A percentile compares a stretch with the other conserved stretches of the same genome.
phyloP scores from a whole-genome alignment of 306 rosid genomes.

The Fagus crenata region DNA sequence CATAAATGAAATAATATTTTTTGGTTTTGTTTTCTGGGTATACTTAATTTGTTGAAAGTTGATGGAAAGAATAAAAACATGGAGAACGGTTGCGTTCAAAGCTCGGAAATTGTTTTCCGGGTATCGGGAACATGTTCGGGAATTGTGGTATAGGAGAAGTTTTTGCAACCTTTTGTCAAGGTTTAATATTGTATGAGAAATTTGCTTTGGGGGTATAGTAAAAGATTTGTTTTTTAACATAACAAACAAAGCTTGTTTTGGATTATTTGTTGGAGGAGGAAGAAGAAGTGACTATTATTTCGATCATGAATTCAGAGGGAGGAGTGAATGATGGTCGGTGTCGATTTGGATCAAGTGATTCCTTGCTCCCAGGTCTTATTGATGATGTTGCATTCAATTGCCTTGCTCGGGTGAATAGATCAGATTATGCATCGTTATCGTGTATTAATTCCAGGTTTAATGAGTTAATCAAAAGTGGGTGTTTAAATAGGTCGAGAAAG shows the following conservation, averaged over 20 bases:
- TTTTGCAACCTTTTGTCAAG: constrained; percentile 30
- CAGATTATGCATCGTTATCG: constrained; percentile 57
- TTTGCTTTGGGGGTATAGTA: constrained; percentile 36
- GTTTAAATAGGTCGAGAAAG: constrained; percentile 67
- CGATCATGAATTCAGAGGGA: constrained; percentile 38
- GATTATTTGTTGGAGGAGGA: constrained; percentile 41
- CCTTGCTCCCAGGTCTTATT: constrained; percentile 76
- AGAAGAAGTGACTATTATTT: constrained; percentile 39
- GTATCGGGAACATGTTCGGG: constrained; percentile 24
- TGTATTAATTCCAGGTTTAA: constrained; percentile 66
- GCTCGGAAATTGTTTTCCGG: constrained; percentile 39
- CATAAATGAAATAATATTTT: not conserved
- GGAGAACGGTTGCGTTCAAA: constrained; percentile 48
- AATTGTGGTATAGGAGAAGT: constrained; percentile 23
- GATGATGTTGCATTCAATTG: constrained; percentile 83
- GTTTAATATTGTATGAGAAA: constrained; percentile 29
- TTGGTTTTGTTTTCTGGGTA: not conserved
- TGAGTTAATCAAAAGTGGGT: constrained; percentile 64
- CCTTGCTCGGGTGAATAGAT: constrained; percentile 71
- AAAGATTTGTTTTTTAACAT: constrained; percentile 41
- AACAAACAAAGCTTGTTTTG: constrained; percentile 36
- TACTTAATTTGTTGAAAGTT: constrained; percentile 21
- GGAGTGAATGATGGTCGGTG: constrained; percentile 59
- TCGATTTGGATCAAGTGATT: constrained; percentile 60
- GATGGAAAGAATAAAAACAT: constrained; percentile 31